phyloP scores from a whole-genome alignment of 345 rosid species.

The Euphorbia tirucalli region DNA sequence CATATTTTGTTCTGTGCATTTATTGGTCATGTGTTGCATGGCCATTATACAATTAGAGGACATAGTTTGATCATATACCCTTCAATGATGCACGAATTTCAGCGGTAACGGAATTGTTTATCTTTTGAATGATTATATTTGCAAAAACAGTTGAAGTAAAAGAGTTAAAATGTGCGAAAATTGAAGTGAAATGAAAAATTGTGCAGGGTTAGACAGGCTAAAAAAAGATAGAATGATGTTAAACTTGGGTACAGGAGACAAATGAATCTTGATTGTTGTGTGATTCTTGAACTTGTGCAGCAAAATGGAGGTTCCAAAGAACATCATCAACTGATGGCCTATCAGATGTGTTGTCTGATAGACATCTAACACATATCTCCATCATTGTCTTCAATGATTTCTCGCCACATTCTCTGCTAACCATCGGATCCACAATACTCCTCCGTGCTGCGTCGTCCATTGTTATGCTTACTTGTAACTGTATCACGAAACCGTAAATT shows the following conservation, averaged over 20 bases:
- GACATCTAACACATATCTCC: conserved; percentile 46
- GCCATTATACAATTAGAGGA: too few relatives aligned
- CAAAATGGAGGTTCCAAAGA: conserved; percentile 65
- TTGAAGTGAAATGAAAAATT: too few relatives aligned
- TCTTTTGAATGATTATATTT: too few relatives aligned
- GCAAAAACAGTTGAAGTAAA: too few relatives aligned
- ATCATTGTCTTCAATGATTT: conserved; percentile 52
- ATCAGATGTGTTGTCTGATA: conserved; percentile 33
- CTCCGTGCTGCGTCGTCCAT: conserved; percentile 38
- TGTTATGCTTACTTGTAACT: conserved; percentile 44
- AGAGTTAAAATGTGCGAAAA: too few relatives aligned
- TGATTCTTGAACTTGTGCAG: conserved; percentile 50
- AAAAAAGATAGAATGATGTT: neutral
- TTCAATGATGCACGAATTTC: too few relatives aligned
- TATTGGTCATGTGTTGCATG: too few relatives aligned
- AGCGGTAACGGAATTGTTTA: too few relatives aligned
- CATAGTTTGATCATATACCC: too few relatives aligned
- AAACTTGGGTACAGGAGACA: neutral
- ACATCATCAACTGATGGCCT: conserved; percentile 61
- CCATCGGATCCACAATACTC: conserved; percentile 45
- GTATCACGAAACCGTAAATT: too few relatives aligned
- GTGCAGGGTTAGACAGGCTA: neutral
- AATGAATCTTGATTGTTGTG: neutral
- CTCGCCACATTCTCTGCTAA: conserved; percentile 47
- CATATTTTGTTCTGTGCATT: too few relatives aligned